A percentile compares a stretch with the other conserved stretches of the same genome.
Evolutionary conservation across 371 early-diverging fungal species (phyloP).

Genomic region (Syncephalastrum sp.): DNA sequence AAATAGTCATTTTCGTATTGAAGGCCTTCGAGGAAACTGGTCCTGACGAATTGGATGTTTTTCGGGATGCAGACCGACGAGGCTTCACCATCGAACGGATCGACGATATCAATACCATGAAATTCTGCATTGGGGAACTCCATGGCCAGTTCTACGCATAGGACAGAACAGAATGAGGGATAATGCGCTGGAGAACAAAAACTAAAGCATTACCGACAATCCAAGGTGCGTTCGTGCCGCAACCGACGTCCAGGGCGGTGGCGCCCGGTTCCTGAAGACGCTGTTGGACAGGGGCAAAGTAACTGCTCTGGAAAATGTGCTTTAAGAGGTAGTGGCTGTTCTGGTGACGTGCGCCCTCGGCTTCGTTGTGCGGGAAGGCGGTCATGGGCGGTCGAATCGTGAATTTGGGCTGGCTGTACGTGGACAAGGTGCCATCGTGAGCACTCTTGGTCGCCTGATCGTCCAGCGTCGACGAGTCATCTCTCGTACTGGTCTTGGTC

Average conservation of each 20-base stretch:
- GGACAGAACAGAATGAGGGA: background rate
- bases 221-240: conserved; percentile 37
- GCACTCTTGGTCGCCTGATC: background rate
- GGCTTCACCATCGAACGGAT: conserved; percentile 11
- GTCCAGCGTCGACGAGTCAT: background rate
- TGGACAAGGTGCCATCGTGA: conserved; percentile 3
- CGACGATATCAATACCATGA: conserved; percentile 27
- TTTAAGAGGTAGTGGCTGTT: conserved; percentile 32
- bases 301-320: conserved; percentile 35
- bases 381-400: background rate
- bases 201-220: conserved; percentile 16
- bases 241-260: conserved; percentile 29
- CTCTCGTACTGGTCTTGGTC: conserved; percentile 1
- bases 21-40: conserved; percentile 23
- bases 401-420: conserved; percentile 4
- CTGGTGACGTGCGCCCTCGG: conserved; percentile 24
- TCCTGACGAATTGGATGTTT: conserved; percentile 20
- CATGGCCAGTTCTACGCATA: conserved; percentile 25
- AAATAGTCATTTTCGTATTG: conserved; percentile 21
- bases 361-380: conserved; percentile 4
- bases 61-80: conserved; percentile 11
- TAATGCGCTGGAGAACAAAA: background rate
- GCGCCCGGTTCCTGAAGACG: conserved; percentile 11
- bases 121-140: conserved; percentile 34
- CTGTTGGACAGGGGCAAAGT: conserved; percentile 32